Conservation (phyloP, 106 monocot species). For the Dendrobium huoshanense region DNA sequence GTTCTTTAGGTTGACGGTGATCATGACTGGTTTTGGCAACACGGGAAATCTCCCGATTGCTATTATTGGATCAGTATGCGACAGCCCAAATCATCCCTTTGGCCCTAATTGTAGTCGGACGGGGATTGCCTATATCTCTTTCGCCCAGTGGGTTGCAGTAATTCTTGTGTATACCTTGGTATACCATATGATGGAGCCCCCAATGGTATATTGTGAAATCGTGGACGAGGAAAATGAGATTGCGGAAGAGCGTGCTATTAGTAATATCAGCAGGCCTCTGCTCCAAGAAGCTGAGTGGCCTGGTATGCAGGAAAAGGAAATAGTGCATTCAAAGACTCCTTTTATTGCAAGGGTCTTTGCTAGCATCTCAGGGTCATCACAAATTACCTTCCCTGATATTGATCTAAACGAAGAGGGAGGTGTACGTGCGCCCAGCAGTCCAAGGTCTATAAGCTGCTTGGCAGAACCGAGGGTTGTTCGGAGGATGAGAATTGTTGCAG, state of each 20-base stretch:
- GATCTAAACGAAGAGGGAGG: conserved; percentile 34
- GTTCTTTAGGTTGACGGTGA: conserved; percentile 69
- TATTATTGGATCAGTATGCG: conserved; percentile 82
- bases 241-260: conserved; percentile 7
- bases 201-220: conserved; percentile 69
- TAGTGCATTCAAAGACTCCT: conserved; percentile 53
- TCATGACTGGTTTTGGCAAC: conserved; percentile 93
- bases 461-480: conserved; percentile 84
- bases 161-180: conserved; percentile 88
- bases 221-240: conserved; percentile 33
- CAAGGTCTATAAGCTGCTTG: conserved; percentile 74
- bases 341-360: conserved; percentile 68
- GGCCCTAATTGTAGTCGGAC: conserved; percentile 51
- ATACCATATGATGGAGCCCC: conserved; percentile 99
- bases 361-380: conserved; percentile 54
- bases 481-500: conserved; percentile 77
- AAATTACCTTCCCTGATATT: conserved; percentile 47
- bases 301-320: conserved; percentile 58
- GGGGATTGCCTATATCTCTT: conserved; percentile 79
- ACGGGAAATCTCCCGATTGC: conserved; percentile 92
- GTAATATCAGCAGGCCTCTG: conserved; percentile 41
- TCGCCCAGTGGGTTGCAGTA: conserved; percentile 94
- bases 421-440: conserved; percentile 31
- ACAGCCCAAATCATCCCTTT: conserved; percentile 63
- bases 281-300: conserved; percentile 79